Conservation (phyloP, 768 basidiomycete genomes). For the Mycena venus region DNA sequence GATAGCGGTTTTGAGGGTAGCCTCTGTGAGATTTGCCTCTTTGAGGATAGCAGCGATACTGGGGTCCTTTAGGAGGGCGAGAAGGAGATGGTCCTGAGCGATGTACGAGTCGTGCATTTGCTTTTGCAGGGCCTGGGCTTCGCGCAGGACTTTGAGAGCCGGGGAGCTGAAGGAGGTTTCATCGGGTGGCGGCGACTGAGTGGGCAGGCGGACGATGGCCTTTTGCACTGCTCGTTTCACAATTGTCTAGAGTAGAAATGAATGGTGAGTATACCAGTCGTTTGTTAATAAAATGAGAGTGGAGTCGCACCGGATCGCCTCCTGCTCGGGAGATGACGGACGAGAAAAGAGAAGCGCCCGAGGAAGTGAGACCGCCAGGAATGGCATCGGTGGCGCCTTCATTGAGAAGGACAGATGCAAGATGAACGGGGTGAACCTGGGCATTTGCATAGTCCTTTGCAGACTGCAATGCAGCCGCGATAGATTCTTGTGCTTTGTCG, state of each 20-base stretch:
- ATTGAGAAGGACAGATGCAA: constrained; percentile 85
- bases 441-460: constrained; percentile 83
- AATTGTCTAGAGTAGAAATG: constrained; percentile 50
- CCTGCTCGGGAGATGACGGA: constrained; percentile 87
- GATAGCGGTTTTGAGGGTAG: constrained; percentile 80
- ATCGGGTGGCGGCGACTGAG: constrained; percentile 89
- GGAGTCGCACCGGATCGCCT: constrained; percentile 78
- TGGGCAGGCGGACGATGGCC: constrained; percentile 83
- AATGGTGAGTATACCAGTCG: not conserved
- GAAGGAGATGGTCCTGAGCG: constrained; percentile 92
- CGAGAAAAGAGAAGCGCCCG: constrained; percentile 73
- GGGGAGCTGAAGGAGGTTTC: constrained; percentile 75
- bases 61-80: constrained; percentile 84
- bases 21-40: constrained; percentile 80
- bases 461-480: constrained; percentile 80
- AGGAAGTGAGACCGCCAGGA: constrained; percentile 48
- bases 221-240: constrained; percentile 83
- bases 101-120: constrained; percentile 92
- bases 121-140: constrained; percentile 82
- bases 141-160: constrained; percentile 73
- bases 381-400: constrained; percentile 62
- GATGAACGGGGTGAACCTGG: constrained; percentile 85
- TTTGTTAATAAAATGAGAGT: not conserved
- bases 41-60: constrained; percentile 79
- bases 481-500: constrained; percentile 81